Conservation (phyloP, 176 grass and related monocot species). For the Triticum dicoccoides region DNA sequence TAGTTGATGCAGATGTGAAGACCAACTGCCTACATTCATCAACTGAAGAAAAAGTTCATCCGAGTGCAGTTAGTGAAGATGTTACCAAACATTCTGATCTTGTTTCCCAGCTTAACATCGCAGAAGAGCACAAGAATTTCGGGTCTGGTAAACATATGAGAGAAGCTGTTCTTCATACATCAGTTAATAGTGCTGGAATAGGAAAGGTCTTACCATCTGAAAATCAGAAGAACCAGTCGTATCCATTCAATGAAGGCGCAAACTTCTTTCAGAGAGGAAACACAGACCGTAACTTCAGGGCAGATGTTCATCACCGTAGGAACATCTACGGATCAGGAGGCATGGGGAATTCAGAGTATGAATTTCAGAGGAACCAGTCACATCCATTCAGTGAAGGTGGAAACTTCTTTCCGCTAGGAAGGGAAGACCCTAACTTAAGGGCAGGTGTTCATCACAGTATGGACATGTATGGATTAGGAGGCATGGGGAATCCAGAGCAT, state of each 20-base stretch:
- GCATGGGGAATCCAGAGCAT: not conserved
- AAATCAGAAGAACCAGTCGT: conserved; percentile 1
- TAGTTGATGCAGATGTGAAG: conserved; percentile 10
- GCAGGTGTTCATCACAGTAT: not conserved
- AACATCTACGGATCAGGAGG: not conserved
- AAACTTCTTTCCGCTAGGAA: not conserved
- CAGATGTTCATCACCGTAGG: not conserved
- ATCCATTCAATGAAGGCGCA: conserved; percentile 35
- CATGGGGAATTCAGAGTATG: not conserved
- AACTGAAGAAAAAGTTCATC: conserved; percentile 17
- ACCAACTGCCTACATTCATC: not conserved
- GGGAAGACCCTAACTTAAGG: not conserved
- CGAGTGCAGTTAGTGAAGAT: not conserved
- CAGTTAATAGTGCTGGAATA: conserved; percentile 28
- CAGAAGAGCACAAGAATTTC: conserved; percentile 10
- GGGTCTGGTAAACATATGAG: not conserved
- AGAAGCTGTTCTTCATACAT: conserved; percentile 6
- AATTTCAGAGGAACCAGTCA: not conserved
- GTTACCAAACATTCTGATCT: not conserved
- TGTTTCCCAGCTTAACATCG: not conserved
- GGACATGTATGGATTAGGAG: not conserved
- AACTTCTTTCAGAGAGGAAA: conserved; percentile 30
- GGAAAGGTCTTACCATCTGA: conserved; percentile 8
- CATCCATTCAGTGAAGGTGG: not conserved
- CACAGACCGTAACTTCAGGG: not conserved